A percentile compares a stretch with the other conserved stretches of the same genome.
Evolutionary conservation across 371 early-diverging fungal species (phyloP).

Genomic region (Mortierella sp.): DNA sequence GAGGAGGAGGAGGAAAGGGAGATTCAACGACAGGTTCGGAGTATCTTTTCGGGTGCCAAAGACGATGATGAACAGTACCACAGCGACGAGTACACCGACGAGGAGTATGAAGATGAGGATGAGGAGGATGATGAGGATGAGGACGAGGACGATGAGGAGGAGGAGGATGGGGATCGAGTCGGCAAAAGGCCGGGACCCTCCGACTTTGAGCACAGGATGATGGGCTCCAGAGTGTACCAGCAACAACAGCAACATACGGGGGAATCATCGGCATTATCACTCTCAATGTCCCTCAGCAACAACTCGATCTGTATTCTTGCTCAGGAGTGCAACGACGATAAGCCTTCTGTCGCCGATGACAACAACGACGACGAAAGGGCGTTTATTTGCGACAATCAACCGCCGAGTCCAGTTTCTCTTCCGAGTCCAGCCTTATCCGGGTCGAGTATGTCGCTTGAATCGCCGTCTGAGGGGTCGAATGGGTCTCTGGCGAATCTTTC

Average conservation of each 20-base stretch:
- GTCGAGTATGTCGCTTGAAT: conserved; percentile 1
- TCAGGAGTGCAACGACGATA: not conserved
- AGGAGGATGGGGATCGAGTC: not conserved
- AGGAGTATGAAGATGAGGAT: not conserved
- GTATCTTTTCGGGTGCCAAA: conserved; percentile 1
- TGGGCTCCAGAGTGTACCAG: not conserved
- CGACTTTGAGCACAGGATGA: not conserved
- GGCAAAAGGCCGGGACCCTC: not conserved
- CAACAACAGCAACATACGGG: not conserved
- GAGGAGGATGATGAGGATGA: not conserved
- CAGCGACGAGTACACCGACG: conserved; percentile 6
- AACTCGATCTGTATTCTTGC: conserved; percentile 4
- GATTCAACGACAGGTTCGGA: not conserved
- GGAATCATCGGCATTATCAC: not conserved
- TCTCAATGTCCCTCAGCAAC: conserved; percentile 1
- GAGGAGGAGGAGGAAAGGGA: not conserved
- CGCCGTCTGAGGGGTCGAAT: not conserved
- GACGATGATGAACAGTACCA: not conserved
- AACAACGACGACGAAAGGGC: not conserved
- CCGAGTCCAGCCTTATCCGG: not conserved
- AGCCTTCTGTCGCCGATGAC: not conserved
- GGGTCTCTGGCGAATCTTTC: conserved; percentile 1
- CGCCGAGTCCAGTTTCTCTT: not conserved
- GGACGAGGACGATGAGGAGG: not conserved
- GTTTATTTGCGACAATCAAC: not conserved